phyloP scores from a whole-genome alignment of 306 rosid genomes.

The Luffa aegyptiaca region DNA sequence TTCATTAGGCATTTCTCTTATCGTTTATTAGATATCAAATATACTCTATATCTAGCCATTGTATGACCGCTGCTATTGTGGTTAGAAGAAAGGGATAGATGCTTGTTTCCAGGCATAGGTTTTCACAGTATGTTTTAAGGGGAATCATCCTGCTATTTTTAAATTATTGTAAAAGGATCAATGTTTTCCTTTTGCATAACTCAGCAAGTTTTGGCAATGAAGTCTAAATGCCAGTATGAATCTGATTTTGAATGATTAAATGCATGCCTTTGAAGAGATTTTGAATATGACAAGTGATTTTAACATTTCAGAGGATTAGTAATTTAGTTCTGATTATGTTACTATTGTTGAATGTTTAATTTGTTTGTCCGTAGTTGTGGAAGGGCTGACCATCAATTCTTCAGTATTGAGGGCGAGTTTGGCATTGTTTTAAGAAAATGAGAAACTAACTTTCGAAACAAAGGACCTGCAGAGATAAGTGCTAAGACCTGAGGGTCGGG shows the following conservation, averaged over 20 bases:
- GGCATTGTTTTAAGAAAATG: too few species aligned
- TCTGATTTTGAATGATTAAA: too few species aligned
- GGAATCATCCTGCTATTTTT: not conserved
- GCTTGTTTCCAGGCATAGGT: not conserved
- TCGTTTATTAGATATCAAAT: not conserved
- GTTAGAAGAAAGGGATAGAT: not conserved
- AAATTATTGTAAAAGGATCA: not conserved
- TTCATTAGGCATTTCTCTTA: not conserved
- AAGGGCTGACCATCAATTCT: not conserved
- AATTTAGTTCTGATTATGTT: not conserved
- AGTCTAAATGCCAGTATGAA: not conserved
- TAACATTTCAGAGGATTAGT: not conserved
- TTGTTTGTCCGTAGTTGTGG: not conserved
- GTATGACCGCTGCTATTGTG: not conserved
- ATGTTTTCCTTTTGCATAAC: not conserved
- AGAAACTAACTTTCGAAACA: too few species aligned
- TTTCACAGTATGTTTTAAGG: not conserved
- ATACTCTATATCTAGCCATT: not conserved
- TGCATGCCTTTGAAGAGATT: too few species aligned
- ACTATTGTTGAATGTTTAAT: not conserved
- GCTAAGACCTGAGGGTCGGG: too few species aligned
- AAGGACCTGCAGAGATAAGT: too few species aligned
- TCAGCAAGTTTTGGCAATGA: not conserved
- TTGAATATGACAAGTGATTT: too few species aligned
- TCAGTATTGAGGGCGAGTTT: too few species aligned